Evolutionary conservation across 2,329 filamentous ascomycete species (phyloP), one percentile per base, ranked within the genome.

Genomic region (Venturia nashicola): DNA sequence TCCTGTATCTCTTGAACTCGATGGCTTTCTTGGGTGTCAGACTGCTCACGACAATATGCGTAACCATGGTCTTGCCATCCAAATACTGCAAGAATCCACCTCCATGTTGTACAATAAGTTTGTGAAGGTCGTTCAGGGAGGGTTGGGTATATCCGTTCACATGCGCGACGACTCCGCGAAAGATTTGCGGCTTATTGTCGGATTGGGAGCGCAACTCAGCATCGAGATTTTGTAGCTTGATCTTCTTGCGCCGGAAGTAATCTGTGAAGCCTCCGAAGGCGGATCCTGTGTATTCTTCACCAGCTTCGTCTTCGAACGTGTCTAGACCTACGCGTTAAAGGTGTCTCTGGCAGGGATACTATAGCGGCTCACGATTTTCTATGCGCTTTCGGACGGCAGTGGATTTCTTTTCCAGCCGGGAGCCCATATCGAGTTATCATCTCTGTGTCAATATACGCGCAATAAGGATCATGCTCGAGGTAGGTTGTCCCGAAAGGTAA

Each of bases 121-220:
- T 86, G 76, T 96, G 93, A 20, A 99, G 83, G 80, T 96, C 85
- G 69, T 91, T 92, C 62, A 97, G 79, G 1, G 92, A 91, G 0
- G 94, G 94, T 70, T 97, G 93, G 0, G 94, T 99, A 72, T 97
- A 99, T 60, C 94, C 94, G 69, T 92, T 96, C 32, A 99, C 88
- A 75, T 97, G 90, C 11, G 88, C 91, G 14, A 96, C 91, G 9
- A 97, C 82, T 0, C 91, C 91, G 68, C 88, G 90, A 80, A 99
- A 99, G 62, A 99, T 91, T 66, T 84, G 85, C 11, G 91, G 90
- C 67, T 89, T 90, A 68, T 87, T 59, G 0, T 78, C 75, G 1
- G 86, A 83, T 4, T 84, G 79, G 40, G 88, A 82, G 65, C 93
- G 86, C 55, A 96, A 79, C 63, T 96, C 85, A 9, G 86, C 86